Base-by-base conservation (phyloP, 2,329 filamentous ascomycete genomes). In the Elsinoe ampelina region DNA sequence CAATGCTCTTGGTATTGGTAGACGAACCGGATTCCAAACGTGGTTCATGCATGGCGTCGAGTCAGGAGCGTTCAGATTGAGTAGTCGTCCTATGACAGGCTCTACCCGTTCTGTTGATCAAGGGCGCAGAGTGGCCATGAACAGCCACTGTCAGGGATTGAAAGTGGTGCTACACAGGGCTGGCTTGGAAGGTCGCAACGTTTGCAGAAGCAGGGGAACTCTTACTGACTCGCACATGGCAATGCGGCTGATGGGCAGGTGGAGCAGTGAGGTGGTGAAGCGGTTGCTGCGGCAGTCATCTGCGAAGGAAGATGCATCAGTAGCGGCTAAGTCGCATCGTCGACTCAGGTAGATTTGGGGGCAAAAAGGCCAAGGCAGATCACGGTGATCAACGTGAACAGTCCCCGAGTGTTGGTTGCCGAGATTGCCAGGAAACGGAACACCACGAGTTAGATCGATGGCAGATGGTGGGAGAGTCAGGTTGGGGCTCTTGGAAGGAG, bases 1-100 rank as follows among this genome's bases (percentile, higher is more conserved):
- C 26, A 30, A 30, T 22, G 15, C 15, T 39, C 48, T 52, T 52
- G 48, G 48, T 38, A 52, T 36, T 26, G 34, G 15, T 39, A 52
- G 48, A 38, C 48, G 35, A 52, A 52, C 32, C 32, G 48, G 48
- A 36, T 52, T 52, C 32, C 48, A 52, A 39, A 39, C 48, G 48
- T 52, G 48, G 48, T 52, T 52, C 48, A 52, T 20, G 48, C 48
- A 52, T 52, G 48, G 48, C 48, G 48, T 38, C 34, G 48, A 52
- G 48, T 52, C 48, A 52, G 48, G 20, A 39, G 36, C 48, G 22
- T 52, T 19, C 48, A 52, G 48, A 52, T 39, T 39, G 48, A 32
- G 11, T 15, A 39, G 8, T 32, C 32, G 34, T 38, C 48, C 48
- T 52, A 52, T 52, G 48, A 39, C 11, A 52, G 34, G 32, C 32